Evolutionary conservation across 495 filamentous ascomycete genomes (phyloP).

Genomic region (Bacidia gigantensis): DNA sequence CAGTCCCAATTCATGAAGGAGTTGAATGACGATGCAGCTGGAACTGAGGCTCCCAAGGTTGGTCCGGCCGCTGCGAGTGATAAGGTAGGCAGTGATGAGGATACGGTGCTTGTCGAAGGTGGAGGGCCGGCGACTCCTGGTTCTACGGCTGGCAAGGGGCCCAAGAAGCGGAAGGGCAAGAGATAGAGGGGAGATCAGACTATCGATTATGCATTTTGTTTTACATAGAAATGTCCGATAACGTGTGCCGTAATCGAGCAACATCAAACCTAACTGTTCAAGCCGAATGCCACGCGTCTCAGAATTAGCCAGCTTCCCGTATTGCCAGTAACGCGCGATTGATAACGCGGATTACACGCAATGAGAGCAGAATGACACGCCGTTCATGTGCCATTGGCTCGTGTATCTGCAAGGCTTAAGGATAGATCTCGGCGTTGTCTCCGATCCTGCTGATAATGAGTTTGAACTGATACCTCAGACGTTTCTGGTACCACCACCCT

Average conservation of each 20-base stretch:
- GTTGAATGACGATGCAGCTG: constrained; percentile 40
- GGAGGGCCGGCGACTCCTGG: constrained; percentile 39
- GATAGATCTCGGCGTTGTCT: background rate
- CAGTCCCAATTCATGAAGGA: constrained; percentile 75
- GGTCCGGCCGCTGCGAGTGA: constrained; percentile 14
- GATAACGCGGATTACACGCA: too few species aligned
- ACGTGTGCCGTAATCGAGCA: too few species aligned
- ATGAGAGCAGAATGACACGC: too few species aligned
- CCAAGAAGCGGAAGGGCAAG: constrained; percentile 58
- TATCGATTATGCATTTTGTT: too few species aligned
- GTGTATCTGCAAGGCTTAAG: too few species aligned
- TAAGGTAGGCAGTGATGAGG: constrained; percentile 54
- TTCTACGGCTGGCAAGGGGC: constrained; percentile 26
- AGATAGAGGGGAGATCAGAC: constrained; percentile 35
- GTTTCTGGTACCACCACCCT: constrained; percentile 26
- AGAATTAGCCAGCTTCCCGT: too few species aligned
- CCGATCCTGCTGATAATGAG: background rate
- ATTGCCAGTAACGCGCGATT: too few species aligned
- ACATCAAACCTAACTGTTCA: too few species aligned
- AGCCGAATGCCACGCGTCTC: too few species aligned
- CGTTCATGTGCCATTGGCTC: too few species aligned
- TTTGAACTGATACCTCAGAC: constrained; percentile 12
- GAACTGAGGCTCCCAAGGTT: constrained; percentile 14
- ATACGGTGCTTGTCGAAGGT: constrained; percentile 70
- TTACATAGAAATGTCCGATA: too few species aligned